Evolutionary conservation across 192 early-diverging fungal genomes (phyloP).

Genomic region (Dissophora globulifera): DNA sequence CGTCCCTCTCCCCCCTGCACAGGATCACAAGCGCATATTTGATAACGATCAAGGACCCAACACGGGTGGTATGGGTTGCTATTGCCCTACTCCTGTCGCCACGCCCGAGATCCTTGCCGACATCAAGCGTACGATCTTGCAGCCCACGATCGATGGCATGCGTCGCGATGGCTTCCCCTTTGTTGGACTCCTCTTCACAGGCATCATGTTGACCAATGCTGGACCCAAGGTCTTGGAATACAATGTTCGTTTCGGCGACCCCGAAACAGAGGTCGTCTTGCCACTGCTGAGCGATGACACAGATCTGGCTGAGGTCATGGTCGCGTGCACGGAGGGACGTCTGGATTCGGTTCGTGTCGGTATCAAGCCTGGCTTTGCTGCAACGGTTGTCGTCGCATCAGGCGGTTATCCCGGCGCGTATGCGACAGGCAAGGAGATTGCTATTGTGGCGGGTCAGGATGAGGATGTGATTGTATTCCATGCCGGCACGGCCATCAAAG

Average conservation of each 20-base stretch:
- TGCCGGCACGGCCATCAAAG: conserved; percentile 80
- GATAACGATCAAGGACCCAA: conserved; percentile 95
- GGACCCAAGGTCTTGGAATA: conserved; percentile 98
- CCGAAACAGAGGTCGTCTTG: conserved; percentile 96
- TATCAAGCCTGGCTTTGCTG: conserved; percentile 81
- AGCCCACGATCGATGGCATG: conserved; percentile 97
- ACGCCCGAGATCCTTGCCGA: conserved; percentile 76
- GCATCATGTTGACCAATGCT: conserved; percentile 91
- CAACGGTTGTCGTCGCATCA: conserved; percentile 93
- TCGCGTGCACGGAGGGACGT: conserved; percentile 89
- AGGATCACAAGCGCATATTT: conserved; percentile 98
- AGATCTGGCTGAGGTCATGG: conserved; percentile 88
- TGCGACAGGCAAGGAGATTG: conserved; percentile 82
- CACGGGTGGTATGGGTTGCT: conserved; percentile 99
- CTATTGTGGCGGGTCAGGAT: conserved; percentile 60
- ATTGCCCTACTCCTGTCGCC: conserved; percentile 94
- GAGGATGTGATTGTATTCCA: conserved; percentile 81
- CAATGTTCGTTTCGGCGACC: conserved; percentile 98
- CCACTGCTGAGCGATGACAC: conserved; percentile 86
- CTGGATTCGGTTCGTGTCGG: conserved; percentile 86
- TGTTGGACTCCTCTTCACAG: conserved; percentile 96
- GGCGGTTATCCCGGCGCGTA: conserved; percentile 94
- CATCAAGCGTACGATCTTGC: conserved; percentile 83
- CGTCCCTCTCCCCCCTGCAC: conserved; percentile 88
- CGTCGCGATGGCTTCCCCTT: conserved; percentile 95